phyloP scores from a whole-genome alignment of 2,329 filamentous ascomycete species.

The Ascochyta pisi region DNA sequence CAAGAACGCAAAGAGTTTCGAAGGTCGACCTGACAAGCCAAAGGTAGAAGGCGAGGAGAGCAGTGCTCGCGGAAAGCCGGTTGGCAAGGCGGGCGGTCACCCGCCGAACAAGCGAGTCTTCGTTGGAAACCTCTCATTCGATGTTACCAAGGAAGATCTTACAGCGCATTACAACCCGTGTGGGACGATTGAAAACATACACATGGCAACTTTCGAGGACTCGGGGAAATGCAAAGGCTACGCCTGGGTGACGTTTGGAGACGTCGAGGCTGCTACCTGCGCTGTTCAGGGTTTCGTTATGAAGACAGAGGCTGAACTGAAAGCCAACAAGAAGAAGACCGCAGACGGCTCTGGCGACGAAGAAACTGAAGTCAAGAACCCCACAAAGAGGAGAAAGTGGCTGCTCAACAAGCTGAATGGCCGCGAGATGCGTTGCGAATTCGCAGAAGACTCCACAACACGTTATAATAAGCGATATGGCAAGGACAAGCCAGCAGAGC shows the following conservation, averaged over 20 bases:
- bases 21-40: conserved; percentile 81
- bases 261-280: conserved; percentile 74
- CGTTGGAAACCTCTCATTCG: conserved; percentile 67
- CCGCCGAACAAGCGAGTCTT: conserved; percentile 83
- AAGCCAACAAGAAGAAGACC: conserved; percentile 53
- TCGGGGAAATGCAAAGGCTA: conserved; percentile 97
- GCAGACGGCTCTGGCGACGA: conserved; percentile 65
- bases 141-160: conserved; percentile 75
- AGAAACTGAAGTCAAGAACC: conserved; percentile 52
- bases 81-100: conserved; percentile 51
- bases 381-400: conserved; percentile 65
- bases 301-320: conserved; percentile 63
- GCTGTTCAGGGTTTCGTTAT: conserved; percentile 83
- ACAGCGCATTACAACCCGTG: conserved; percentile 83
- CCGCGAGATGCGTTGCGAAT: conserved; percentile 83
- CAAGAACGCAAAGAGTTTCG: conserved; percentile 89
- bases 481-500: conserved; percentile 63
- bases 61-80: conserved; percentile 39
- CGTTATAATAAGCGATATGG: conserved; percentile 95
- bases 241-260: conserved; percentile 91
- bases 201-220: conserved; percentile 95
- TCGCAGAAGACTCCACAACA: conserved; percentile 87
- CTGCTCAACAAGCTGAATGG: conserved; percentile 87
- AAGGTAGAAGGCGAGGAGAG: conserved; percentile 42
- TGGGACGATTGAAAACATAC: conserved; percentile 80